phyloP scores from a whole-genome alignment of 352 stramenopile genomes.

The Globisporangium emineosum region DNA sequence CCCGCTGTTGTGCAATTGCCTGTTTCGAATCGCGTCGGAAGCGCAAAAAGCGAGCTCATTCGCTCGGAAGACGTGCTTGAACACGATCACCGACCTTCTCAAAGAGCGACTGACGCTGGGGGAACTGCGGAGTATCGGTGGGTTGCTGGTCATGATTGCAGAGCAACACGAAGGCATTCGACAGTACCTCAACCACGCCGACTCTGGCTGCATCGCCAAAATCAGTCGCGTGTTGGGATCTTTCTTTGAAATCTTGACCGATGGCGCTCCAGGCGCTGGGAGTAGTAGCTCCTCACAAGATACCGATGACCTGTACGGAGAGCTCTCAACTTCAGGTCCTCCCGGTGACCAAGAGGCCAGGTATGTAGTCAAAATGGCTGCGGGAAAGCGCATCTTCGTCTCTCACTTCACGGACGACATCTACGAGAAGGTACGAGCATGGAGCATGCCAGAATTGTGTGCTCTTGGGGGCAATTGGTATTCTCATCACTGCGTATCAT shows the following conservation, averaged over 20 bases:
- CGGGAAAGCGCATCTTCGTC: slow-evolving; percentile 22
- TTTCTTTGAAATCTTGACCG: slow-evolving; percentile 16
- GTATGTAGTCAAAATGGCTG: slow-evolving; percentile 18
- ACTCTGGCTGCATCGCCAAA: slow-evolving; percentile 15
- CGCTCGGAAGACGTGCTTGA: slow-evolving; percentile 5
- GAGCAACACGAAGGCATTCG: slow-evolving; percentile 16
- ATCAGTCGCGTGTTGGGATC: slow-evolving; percentile 9
- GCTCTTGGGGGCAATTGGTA: background rate
- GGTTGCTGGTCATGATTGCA: slow-evolving; percentile 1
- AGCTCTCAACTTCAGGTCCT: background rate
- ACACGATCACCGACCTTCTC: slow-evolving; percentile 13
- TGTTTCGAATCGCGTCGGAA: slow-evolving; percentile 11
- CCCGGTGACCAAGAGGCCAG: background rate
- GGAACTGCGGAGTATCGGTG: slow-evolving; percentile 11
- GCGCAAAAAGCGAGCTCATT: slow-evolving; percentile 2
- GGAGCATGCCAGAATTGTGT: background rate
- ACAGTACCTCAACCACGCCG: slow-evolving; percentile 3
- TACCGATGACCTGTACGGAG: background rate
- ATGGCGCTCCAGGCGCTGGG: background rate
- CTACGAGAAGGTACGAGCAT: slow-evolving; percentile 26
- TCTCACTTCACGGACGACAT: slow-evolving; percentile 32
- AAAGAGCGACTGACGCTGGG: slow-evolving; percentile 12
- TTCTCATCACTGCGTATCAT: background rate
- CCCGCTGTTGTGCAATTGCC: slow-evolving; percentile 18
- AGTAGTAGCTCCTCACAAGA: background rate